Percentiles rank a stretch among this genome's conserved stretches.
Evolutionary conservation across 2,329 filamentous ascomycete species (phyloP).

Genomic region (Fusarium verticillioides): DNA sequence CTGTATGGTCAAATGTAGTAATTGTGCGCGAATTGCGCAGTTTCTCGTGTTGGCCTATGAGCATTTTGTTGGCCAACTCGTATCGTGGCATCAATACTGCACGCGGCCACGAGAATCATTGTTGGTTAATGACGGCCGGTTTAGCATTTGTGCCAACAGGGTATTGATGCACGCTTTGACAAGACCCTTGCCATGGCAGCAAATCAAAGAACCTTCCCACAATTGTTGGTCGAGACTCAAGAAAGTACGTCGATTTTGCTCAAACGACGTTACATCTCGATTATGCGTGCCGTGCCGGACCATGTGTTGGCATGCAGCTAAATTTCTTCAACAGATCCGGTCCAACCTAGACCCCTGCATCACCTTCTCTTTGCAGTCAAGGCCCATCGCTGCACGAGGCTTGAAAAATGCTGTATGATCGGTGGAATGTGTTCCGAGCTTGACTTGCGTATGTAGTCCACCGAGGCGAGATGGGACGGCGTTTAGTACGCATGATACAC

Average conservation of each 20-base stretch:
- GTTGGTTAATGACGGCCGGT: not conserved
- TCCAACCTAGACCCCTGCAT: not conserved
- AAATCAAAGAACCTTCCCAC: not conserved
- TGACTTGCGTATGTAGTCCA: not conserved
- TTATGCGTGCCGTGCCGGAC: not conserved
- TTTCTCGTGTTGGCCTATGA: not conserved
- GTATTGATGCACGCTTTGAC: not conserved
- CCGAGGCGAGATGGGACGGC: not conserved
- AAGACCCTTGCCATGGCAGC: not conserved
- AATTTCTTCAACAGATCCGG: not conserved
- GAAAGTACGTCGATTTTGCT: not conserved
- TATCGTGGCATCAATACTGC: not conserved
- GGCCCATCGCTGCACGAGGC: not conserved
- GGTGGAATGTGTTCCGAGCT: too few species aligned
- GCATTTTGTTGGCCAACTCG: too few species aligned
- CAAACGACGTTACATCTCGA: not conserved
- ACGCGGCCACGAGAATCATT: not conserved
- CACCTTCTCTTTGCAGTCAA: not conserved
- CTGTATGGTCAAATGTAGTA: not conserved
- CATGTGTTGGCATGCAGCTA: not conserved
- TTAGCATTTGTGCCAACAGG: not conserved
- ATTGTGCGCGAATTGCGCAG: not conserved
- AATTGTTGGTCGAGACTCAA: not conserved
- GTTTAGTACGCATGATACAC: not conserved
- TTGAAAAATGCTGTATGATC: not conserved